A percentile compares a stretch with the other conserved stretches of the same genome.
phyloP scores from a whole-genome alignment of 108 stramenopile species.

The Aurantiochytrium sp. region DNA sequence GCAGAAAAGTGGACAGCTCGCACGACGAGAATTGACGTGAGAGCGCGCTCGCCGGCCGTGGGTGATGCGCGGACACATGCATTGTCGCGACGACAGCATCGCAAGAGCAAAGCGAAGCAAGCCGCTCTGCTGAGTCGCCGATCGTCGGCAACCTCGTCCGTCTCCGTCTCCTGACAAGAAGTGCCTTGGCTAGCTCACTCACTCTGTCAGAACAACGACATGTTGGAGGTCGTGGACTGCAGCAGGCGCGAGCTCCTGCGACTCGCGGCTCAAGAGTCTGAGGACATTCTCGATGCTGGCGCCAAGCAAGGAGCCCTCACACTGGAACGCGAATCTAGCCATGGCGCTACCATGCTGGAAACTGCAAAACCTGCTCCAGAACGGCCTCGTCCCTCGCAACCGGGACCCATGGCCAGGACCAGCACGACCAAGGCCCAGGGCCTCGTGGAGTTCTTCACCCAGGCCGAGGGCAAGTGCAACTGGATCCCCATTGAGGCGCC shows the following conservation, averaged over 20 bases:
- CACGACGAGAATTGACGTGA: no score
- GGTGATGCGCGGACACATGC: no score
- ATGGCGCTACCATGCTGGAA: neutral
- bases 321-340: neutral
- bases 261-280: neutral
- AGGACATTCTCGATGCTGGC: neutral
- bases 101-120: no score
- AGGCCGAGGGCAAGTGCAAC: constrained; percentile 9
- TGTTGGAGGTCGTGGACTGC: neutral
- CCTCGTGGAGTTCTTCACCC: neutral
- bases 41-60: no score
- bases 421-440: neutral
- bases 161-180: no score
- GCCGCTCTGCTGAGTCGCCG: no score
- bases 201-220: neutral
- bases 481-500: neutral
- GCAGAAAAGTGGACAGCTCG: no score
- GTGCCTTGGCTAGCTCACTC: no score
- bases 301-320: neutral
- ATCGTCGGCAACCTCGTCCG: no score
- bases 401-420: no score
- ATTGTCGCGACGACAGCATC: no score
- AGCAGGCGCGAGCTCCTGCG: neutral
- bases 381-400: neutral
- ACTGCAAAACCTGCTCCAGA: neutral